Conservation (phyloP, 176 grass and related monocot species). For the Miscanthus lutarioriparius region DNA sequence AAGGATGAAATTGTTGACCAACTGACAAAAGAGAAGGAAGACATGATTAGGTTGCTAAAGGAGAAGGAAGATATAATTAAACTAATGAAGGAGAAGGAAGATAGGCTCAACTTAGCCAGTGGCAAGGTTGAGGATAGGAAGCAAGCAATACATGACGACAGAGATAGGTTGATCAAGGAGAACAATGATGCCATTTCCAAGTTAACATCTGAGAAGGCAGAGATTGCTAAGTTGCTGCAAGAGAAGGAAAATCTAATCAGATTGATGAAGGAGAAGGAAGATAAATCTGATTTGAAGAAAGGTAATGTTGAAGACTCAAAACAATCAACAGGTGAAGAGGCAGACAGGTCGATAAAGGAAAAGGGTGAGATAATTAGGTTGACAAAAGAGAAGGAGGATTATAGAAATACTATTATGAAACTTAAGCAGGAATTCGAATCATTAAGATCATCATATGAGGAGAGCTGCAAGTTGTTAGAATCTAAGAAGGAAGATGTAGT, state of each 20-base stretch:
- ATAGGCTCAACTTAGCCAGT: conserved; percentile 29
- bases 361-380: conserved; percentile 51
- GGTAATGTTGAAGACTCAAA: neutral
- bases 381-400: conserved; percentile 36
- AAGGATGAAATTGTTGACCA: conserved; percentile 34
- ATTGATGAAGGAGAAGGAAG: conserved; percentile 44
- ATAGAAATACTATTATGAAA: no score
- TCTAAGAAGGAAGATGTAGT: no score
- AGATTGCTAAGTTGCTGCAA: conserved; percentile 37
- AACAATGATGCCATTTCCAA: conserved; percentile 36
- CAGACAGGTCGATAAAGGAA: conserved; percentile 37
- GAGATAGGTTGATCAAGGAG: conserved; percentile 57
- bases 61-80: conserved; percentile 47
- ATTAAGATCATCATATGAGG: no score
- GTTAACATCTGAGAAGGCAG: conserved; percentile 46
- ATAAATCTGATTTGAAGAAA: conserved; percentile 37
- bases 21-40: conserved; percentile 48
- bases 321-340: conserved; percentile 8
- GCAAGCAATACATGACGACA: conserved; percentile 39
- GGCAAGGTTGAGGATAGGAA: conserved; percentile 9
- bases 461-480: no score
- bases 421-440: no score
- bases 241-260: conserved; percentile 46
- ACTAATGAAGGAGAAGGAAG: conserved; percentile 46
- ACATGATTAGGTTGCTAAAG: conserved; percentile 29